Percentiles rank a stretch among this genome's conserved stretches.
Conservation (phyloP, 1,284 basidiomycete species). For the Boletus sp. region DNA sequence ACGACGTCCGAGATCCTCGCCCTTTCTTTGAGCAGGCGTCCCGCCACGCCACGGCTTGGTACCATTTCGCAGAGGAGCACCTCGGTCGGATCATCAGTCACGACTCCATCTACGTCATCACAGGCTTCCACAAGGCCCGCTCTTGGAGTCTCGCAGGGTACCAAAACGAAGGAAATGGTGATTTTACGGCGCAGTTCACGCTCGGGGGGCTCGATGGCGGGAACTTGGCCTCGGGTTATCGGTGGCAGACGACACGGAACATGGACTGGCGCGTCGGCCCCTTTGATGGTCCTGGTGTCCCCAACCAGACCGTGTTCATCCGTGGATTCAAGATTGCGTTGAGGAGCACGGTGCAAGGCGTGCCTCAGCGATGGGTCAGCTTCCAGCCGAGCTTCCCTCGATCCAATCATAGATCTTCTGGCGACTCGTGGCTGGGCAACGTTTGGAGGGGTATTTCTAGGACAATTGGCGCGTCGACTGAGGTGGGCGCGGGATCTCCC, state of each 20-base stretch:
- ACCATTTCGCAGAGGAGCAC: slow-evolving; percentile 22
- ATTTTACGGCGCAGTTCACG: slow-evolving; percentile 19
- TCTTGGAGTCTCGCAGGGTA: slow-evolving; percentile 25
- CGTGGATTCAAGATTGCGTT: slow-evolving; percentile 31
- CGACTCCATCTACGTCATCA: slow-evolving; percentile 27
- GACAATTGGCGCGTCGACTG: slow-evolving; percentile 14
- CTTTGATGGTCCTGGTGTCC: background rate
- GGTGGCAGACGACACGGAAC: slow-evolving; percentile 17
- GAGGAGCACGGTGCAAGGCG: slow-evolving; percentile 15
- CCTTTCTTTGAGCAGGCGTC: slow-evolving; percentile 19
- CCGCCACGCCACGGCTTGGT: slow-evolving; percentile 22
- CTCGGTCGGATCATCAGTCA: slow-evolving; percentile 23
- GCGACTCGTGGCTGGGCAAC: slow-evolving; percentile 21
- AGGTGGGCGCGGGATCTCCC: background rate
- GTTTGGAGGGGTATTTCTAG: slow-evolving; percentile 20
- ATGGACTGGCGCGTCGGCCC: slow-evolving; percentile 24
- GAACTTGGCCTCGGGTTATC: slow-evolving; percentile 2
- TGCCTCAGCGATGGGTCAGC: slow-evolving; percentile 24
- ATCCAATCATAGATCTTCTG: background rate
- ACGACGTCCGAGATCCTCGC: slow-evolving; percentile 17
- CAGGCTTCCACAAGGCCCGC: slow-evolving; percentile 25
- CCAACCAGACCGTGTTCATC: slow-evolving; percentile 26
- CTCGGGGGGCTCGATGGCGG: slow-evolving; percentile 3
- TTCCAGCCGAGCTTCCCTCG: slow-evolving; percentile 5
- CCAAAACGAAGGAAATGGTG: slow-evolving; percentile 10